Conservation (phyloP, 768 basidiomycete genomes). For the Mycena floridula region DNA sequence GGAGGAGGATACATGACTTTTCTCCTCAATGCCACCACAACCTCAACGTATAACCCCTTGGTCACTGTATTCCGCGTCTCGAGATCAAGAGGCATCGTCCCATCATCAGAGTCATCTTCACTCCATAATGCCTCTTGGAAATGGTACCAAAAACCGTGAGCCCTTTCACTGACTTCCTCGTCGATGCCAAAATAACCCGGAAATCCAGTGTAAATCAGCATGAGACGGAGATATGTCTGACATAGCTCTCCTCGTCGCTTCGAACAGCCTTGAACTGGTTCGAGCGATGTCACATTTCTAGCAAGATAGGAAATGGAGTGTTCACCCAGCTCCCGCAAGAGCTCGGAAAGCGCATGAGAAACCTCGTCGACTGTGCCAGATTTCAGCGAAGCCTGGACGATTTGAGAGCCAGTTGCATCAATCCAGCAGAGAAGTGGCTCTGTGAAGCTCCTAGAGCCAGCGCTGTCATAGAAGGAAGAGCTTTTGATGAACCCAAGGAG, state of each 20-base stretch:
- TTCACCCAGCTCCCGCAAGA: conserved; percentile 77
- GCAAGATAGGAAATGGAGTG: conserved; percentile 81
- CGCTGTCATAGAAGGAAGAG: conserved; percentile 66
- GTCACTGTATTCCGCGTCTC: conserved; percentile 45
- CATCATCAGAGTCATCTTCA: conserved; percentile 27
- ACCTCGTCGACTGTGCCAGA: conserved; percentile 44
- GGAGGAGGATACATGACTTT: conserved; percentile 73
- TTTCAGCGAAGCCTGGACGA: conserved; percentile 30
- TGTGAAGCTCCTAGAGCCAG: conserved; percentile 65
- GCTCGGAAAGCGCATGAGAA: conserved; percentile 71
- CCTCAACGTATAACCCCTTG: conserved; percentile 72
- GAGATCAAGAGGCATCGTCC: conserved; percentile 11
- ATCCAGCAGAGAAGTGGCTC: conserved; percentile 86
- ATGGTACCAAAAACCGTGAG: conserved; percentile 85
- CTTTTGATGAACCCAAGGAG: conserved; percentile 74
- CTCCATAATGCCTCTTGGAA: conserved; percentile 85
- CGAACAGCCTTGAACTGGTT: conserved; percentile 23
- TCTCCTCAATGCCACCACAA: conserved; percentile 61
- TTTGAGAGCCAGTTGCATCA: conserved; percentile 43
- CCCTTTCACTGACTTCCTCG: conserved; percentile 85
- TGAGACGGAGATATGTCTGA: conserved; percentile 64
- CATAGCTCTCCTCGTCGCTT: conserved; percentile 42
- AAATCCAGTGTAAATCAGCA: conserved; percentile 67
- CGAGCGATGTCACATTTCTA: conserved; percentile 49
- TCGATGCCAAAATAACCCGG: conserved; percentile 77